A percentile compares a stretch with the other conserved stretches of the same genome.
These are phyloP conservation scores for Hordeum pubiflorum DNA, from an alignment of 202 grass and related monocot genomes.

Conservation along the genomic window DNA sequence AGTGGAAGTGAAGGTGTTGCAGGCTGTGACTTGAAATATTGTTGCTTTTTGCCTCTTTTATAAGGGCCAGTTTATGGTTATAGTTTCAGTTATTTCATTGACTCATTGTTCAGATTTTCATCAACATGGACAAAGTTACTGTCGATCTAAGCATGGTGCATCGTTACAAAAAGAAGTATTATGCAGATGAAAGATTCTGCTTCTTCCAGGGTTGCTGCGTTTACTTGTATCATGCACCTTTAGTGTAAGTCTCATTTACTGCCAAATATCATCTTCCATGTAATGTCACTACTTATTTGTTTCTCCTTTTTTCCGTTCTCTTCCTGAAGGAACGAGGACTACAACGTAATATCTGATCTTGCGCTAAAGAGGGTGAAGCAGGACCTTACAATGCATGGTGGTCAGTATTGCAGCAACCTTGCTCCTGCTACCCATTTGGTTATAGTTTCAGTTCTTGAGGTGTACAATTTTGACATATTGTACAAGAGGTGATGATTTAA, in stretches of 20 bases:
- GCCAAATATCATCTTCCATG: constrained; percentile 28
- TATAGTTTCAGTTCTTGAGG: constrained; percentile 58
- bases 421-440: constrained; percentile 65
- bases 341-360: constrained; percentile 74
- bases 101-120: constrained; percentile 59
- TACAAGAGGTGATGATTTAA: constrained; percentile 72
- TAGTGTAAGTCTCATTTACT: constrained; percentile 52
- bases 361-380: constrained; percentile 69
- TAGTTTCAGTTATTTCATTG: constrained; percentile 19
- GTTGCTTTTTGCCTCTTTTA: not conserved
- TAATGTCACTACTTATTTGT: constrained; percentile 28
- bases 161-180: constrained; percentile 70
- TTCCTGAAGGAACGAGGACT: constrained; percentile 61
- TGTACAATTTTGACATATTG: constrained; percentile 67
- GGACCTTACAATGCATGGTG: constrained; percentile 79
- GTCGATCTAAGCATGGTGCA: constrained; percentile 37
- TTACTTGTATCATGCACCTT: constrained; percentile 52
- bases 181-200: constrained; percentile 63
- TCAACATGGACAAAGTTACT: constrained; percentile 50
- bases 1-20: not conserved
- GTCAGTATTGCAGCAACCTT: constrained; percentile 71
- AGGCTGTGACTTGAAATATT: not conserved
- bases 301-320: constrained; percentile 21
- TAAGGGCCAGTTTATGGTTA: constrained; percentile 8
- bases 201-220: constrained; percentile 71